A percentile compares a stretch with the other conserved stretches of the same genome.
phyloP scores from a whole-genome alignment of 2,329 filamentous ascomycete species.

The Thielaviopsis euricoi region DNA sequence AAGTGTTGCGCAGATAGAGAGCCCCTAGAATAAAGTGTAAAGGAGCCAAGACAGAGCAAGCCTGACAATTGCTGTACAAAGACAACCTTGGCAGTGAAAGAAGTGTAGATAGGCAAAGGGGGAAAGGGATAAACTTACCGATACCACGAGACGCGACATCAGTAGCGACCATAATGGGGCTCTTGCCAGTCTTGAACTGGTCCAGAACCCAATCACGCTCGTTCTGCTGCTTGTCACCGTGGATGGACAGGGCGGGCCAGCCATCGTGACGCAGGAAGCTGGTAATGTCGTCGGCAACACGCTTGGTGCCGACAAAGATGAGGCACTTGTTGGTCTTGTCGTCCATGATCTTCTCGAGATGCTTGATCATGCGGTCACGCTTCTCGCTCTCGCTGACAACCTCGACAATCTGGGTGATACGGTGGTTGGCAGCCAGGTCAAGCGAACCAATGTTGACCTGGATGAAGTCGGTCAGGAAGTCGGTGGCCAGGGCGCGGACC shows the following conservation, averaged over 20 bases:
- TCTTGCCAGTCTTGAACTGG: constrained; percentile 98
- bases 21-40: constrained; percentile 84
- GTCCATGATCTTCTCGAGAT: constrained; percentile 95
- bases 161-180: constrained; percentile 99
- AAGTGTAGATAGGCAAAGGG: constrained; percentile 17
- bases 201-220: constrained; percentile 99
- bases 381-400: constrained; percentile 95
- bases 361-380: constrained; percentile 92
- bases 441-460: constrained; percentile 97
- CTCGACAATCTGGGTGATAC: constrained; percentile 95
- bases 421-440: constrained; percentile 91
- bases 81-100: constrained; percentile 14
- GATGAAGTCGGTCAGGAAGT: constrained; percentile 91
- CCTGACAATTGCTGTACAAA: constrained; percentile 37
- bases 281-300: constrained; percentile 94
- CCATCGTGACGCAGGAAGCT: constrained; percentile 94
- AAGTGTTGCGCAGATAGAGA: constrained; percentile 75
- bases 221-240: constrained; percentile 98
- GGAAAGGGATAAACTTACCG: constrained; percentile 75
- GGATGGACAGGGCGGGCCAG: constrained; percentile 94
- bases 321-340: constrained; percentile 89
- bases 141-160: constrained; percentile 99
- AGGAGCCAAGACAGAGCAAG: constrained; percentile 54
- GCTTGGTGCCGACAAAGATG: constrained; percentile 87
- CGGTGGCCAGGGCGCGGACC: constrained; percentile 75